Base-by-base conservation (phyloP, 1,284 basidiomycete species). In the Irpex lacteus region DNA sequence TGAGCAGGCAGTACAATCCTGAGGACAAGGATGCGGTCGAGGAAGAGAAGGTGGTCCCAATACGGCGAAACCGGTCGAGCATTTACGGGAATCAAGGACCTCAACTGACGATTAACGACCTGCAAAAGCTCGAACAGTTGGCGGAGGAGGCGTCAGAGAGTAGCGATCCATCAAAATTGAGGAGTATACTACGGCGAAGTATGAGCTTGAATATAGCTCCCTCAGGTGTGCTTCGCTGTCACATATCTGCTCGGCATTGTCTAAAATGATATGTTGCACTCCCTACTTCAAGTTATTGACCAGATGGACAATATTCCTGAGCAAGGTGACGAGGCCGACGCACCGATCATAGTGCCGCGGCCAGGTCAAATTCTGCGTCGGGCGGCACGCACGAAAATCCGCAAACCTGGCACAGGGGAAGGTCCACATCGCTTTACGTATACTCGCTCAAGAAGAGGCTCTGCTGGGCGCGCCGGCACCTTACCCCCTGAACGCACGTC, bases 351-450 rank as follows among this genome's bases (percentile, higher is more conserved):
- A 65, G 87, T 96, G 4, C 94, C 93, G 38, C 89, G 90, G 56
- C 94, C 94, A 1, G 93, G 93, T 11, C 91, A 91, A 74, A 95
- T 96, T 70, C 82, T 99, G 11, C 92, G 95, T 36, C 90, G 97
- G 55, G 88, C 95, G 9, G 95, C 95, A 6, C 88, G 96, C 19
- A 99, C 97, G 2, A 96, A 96, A 81, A 98, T 98, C 71, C 89
- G 97, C 62, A 99, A 98, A 78, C 82, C 89, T n/a, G 86, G 87
- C 11, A 82, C 85, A 8, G 91, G 90, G 19, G 94, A 92, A 63
- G 89, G 87, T 54, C 90, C 90, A 2, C 92, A 93, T 81, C 88
- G 94, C 15, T 96, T 96, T 77, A 80, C 84, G 18, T 77, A 84
- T 37, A 81, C 82, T 21, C 80, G 85, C 61, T 76, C 81, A 26